A percentile compares a stretch with the other conserved stretches of the same genome.
phyloP scores from a whole-genome alignment of 1,139 yeast genomes.

The Candida sp. region DNA sequence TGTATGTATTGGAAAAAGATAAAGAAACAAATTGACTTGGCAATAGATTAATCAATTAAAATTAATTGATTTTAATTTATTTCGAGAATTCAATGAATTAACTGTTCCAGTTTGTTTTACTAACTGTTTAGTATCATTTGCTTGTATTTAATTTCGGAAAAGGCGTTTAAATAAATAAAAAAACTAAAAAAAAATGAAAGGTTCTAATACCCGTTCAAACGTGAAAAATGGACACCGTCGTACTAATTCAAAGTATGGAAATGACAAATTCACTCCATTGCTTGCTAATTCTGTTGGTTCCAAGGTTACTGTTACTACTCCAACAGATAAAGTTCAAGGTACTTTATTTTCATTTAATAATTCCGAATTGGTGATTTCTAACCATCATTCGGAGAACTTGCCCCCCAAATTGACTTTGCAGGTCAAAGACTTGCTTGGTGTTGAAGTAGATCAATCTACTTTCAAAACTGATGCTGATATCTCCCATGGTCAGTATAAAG shows the following conservation, averaged over 20 bases:
- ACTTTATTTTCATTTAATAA: not conserved
- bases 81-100: not conserved
- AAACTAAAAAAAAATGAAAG: constrained; percentile 15
- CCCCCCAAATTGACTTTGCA: constrained; percentile 50
- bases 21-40: no score
- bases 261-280: constrained; percentile 46
- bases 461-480: constrained; percentile 89
- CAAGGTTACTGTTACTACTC: constrained; percentile 53
- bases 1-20: no score
- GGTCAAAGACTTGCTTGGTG: constrained; percentile 62
- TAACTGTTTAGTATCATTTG: constrained; percentile 2
- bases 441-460: constrained; percentile 43
- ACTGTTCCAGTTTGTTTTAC: not conserved
- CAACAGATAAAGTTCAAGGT: constrained; percentile 59
- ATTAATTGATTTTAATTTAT: no score
- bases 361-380: constrained; percentile 29
- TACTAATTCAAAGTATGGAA: constrained; percentile 19
- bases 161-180: constrained; percentile 1
- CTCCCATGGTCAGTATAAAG: constrained; percentile 45
- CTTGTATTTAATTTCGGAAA: constrained; percentile 1
- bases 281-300: constrained; percentile 57
- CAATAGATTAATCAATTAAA: no score
- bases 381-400: constrained; percentile 20
- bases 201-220: constrained; percentile 18
- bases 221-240: constrained; percentile 24